Conservation (phyloP, 148 eudicot genomes). For the Pharnaceum exiguum region DNA sequence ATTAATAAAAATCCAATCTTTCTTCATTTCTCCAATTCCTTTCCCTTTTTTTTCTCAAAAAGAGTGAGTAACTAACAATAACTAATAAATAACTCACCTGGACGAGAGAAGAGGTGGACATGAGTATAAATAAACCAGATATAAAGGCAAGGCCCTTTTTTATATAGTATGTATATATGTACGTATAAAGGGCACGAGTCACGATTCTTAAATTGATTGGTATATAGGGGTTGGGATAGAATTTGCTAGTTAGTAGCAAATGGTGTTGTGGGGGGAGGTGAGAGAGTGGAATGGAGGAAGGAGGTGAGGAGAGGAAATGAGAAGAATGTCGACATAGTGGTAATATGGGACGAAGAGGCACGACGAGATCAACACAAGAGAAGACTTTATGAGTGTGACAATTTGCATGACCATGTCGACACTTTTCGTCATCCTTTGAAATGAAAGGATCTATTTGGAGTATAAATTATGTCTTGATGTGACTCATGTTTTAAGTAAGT, state of each 20-base stretch:
- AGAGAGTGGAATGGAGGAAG: not conserved
- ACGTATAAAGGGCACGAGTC: slow-evolving; percentile 11
- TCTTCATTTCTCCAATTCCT: too few species aligned
- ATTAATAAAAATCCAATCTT: not conserved
- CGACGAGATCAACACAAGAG: not conserved
- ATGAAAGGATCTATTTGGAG: too few species aligned
- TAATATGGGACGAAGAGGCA: not conserved
- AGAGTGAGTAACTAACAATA: too few species aligned
- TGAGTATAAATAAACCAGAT: not conserved
- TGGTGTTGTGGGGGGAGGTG: not conserved
- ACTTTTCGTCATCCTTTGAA: slow-evolving; percentile 11
- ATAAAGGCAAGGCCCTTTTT: not conserved
- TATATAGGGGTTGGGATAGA: not conserved
- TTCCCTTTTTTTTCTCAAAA: too few species aligned
- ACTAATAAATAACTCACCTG: too few species aligned
- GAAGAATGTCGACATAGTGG: slow-evolving; percentile 26
- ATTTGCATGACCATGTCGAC: slow-evolving; percentile 15
- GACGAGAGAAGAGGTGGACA: too few species aligned
- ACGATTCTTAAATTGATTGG: slow-evolving; percentile 1
- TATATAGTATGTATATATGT: too few species aligned
- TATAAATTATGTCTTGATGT: too few species aligned
- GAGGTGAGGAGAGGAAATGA: not conserved
- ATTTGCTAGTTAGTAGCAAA: not conserved
- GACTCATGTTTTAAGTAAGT: too few species aligned
- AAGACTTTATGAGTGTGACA: not conserved